Base-by-base conservation (phyloP, 805 yeast species). In the Naumovozyma baii region DNA sequence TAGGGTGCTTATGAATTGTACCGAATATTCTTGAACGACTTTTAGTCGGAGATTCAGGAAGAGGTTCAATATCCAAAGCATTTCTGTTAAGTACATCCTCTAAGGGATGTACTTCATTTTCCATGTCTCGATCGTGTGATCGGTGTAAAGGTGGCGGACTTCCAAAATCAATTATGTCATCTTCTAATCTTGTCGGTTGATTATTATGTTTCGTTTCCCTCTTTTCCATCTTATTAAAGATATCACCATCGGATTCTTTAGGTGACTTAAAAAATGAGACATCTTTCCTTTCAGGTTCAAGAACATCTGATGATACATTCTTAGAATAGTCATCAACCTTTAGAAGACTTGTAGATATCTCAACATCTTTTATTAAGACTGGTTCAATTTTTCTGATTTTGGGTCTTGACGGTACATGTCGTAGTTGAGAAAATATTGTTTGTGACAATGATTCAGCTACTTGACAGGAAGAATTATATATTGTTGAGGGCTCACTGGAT, bases 341-440 rank as follows among this genome's bases (percentile, higher is more conserved):
- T n/a, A n/a, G n/a, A n/a, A n/a, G n/a, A n/a, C n/a, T n/a, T n/a
- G n/a, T n/a, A n/a, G n/a, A n/a, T 10, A 10, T 22, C 7, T 22
- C 30, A 7, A 34, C 34, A 25, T 44, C 47, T 16, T 33, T 18
- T n/a, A 45, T 39, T 16, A 38, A 34, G 22, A 50, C 25, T 1
- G 52, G 54, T 22, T 41, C 46, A 7, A 51, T 20, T 26, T 46
- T 49, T 14, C 53, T 43, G 16, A 44, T 41, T 31, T 50, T 50
- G 2, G 44, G 26, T 18, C 44, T 44, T 5, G 38, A 34, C 4
- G 36, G 34, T 16, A 38, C 33, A 4, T 20, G 39, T 18, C 40
- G 39, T 14, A 49, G 28, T 17, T 48, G 40, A 14, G 48, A 39
- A 28, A 49, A 43, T 8, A 51, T 40, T 18, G 41, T 18, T 14